phyloP scores from a whole-genome alignment of 768 basidiomycete species.

The Mycena crocata region DNA sequence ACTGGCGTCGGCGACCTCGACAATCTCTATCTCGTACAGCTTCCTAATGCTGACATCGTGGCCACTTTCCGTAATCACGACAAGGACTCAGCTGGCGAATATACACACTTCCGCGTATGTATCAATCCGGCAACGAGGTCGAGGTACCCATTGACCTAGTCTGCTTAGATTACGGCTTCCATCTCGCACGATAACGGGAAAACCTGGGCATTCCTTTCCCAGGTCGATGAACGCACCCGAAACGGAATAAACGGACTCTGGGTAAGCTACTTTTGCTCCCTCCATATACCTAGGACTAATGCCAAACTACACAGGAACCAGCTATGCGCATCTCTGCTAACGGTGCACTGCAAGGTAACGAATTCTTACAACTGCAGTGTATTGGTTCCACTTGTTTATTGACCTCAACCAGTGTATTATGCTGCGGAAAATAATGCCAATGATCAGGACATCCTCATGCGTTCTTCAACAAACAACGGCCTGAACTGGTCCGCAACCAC shows the following conservation, averaged over 20 bases:
- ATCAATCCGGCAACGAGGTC: not conserved
- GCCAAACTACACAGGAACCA: conserved; percentile 32
- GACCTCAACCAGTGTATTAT: conserved; percentile 33
- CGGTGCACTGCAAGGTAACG: conserved; percentile 33
- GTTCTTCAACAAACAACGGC: conserved; percentile 35
- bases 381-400: not conserved
- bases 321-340: conserved; percentile 30
- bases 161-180: conserved; percentile 35
- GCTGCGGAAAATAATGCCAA: conserved; percentile 33
- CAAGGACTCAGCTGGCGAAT: not conserved
- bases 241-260: conserved; percentile 35
- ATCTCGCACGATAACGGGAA: conserved; percentile 34
- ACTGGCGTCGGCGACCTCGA: conserved; percentile 31
- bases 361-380: not conserved
- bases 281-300: not conserved
- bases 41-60: conserved; percentile 27
- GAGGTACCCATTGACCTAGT: not conserved
- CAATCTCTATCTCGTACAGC: conserved; percentile 22
- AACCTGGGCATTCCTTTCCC: conserved; percentile 37
- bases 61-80: conserved; percentile 34
- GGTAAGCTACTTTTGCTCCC: conserved; percentile 20
- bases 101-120: conserved; percentile 18
- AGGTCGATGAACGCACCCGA: conserved; percentile 31
- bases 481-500: conserved; percentile 28
- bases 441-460: conserved; percentile 41